Base-by-base conservation (phyloP, 169 alveolate genomes). In the Plasmodium inui region DNA sequence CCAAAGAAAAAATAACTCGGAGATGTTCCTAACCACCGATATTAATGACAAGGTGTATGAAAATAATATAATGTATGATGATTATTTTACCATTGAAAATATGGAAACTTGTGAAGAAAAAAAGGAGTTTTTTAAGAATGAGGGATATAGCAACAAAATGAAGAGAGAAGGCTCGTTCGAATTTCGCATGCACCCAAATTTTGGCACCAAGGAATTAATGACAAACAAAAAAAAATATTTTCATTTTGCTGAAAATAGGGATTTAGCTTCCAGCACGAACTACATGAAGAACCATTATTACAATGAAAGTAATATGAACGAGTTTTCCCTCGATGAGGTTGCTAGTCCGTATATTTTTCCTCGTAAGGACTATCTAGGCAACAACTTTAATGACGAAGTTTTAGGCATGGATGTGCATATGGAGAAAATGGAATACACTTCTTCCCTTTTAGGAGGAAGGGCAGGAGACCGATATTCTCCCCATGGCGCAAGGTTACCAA, bases 61-160 rank as follows among this genome's bases (percentile, higher is more conserved):
- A 78, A 89, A 89, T 53, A 89, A 89, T 30, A 89, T 50, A 28
- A 89, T 89, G 82, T 89, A 89, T 79, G 94, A 89, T 79, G 94
- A 89, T 89, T 89, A 79, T 89, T 89, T 89, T 79, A 89, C 94
- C 9, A 89, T 89, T 22, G 94, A 89, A 78, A 78, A 89, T 79
- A 19, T 89, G 82, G 94, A 89, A 79, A 89, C 82, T 28, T 89
- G 83, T 61, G 90, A 89, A 41, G 89, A 80, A 1, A 89, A 89
- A 67, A 86, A 86, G 26, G 94, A 89, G 19, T 89, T 14, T 61
- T 86, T 86, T 34, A 86, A 78, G 67, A 86, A 78, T 17, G 82
- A 55, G 28, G 93, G 79, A 50, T 84, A 34, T 73, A 72, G 57
- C 46, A 76, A 76, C 44, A 86, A 28, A 5, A 61, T 61, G 37